These are phyloP conservation scores for Zalerion maritima DNA, from an alignment of 495 filamentous ascomycete genomes.

Conservation along the genomic window DNA sequence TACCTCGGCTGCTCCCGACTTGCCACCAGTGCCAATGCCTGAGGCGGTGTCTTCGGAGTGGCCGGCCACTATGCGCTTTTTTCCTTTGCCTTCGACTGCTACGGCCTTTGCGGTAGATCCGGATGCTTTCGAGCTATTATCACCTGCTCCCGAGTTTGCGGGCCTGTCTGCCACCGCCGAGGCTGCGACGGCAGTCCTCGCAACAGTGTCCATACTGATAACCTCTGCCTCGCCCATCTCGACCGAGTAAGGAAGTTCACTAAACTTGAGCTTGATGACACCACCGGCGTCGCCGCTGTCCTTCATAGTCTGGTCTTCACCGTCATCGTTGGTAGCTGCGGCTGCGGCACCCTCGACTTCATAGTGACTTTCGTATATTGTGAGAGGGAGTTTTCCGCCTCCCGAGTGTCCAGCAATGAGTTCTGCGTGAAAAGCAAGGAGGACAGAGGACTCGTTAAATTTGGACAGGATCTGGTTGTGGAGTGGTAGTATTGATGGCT, in stretches of 20 bases:
- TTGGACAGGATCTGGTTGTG: conserved; percentile 58
- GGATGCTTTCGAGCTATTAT: too few relatives aligned
- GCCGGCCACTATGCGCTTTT: conserved; percentile 22
- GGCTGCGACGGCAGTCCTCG: conserved; percentile 66
- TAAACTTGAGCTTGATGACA: conserved; percentile 51
- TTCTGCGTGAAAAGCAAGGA: conserved; percentile 70
- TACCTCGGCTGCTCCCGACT: conserved; percentile 24
- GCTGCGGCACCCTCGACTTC: conserved; percentile 42
- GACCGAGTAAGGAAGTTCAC: conserved; percentile 69
- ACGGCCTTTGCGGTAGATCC: conserved; percentile 14
- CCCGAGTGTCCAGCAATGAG: conserved; percentile 36
- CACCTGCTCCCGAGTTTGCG: conserved; percentile 24
- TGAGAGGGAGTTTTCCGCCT: conserved; percentile 72
- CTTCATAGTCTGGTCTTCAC: conserved; percentile 57
- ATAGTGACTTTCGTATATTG: conserved; percentile 75
- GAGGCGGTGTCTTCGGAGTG: conserved; percentile 16
- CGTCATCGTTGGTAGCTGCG: conserved; percentile 28
- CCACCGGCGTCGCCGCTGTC: conserved; percentile 45
- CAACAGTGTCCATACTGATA: conserved; percentile 88
- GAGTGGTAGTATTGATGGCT: conserved; percentile 48
- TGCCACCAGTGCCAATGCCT: conserved; percentile 24
- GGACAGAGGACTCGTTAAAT: conserved; percentile 73
- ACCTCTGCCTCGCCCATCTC: conserved; percentile 95
- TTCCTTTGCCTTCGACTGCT: conserved; percentile 28
- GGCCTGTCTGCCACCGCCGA: conserved; percentile 35